Evolutionary conservation across 768 basidiomycete species (phyloP).

Genomic region (Tulasnella sp.): DNA sequence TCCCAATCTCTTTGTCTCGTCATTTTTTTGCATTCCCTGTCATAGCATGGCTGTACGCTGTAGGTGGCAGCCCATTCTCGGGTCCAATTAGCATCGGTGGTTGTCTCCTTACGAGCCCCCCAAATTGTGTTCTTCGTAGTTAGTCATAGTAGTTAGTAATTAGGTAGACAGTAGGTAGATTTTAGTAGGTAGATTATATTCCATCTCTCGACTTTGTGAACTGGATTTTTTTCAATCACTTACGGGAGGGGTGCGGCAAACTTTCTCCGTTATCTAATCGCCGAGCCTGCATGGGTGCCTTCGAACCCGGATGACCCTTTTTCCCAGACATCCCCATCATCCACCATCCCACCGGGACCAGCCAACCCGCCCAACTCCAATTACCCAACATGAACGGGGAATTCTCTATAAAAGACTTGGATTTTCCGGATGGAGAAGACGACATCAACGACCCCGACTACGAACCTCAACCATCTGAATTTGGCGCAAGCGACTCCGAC

Average conservation of each 20-base stretch:
- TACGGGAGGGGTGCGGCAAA: background rate
- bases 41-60: slow-evolving; percentile 16
- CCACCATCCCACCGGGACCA: background rate
- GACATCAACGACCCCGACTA: background rate
- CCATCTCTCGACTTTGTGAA: background rate
- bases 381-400: background rate
- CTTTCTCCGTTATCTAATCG: background rate
- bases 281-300: background rate
- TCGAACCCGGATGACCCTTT: background rate
- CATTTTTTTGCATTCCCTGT: slow-evolving; percentile 13
- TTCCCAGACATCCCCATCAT: too few relatives aligned
- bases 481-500: background rate
- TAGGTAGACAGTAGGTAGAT: slow-evolving; percentile 7
- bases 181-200: background rate
- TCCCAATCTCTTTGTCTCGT: background rate
- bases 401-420: background rate
- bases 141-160: slow-evolving; percentile 13
- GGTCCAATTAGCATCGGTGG: slow-evolving; percentile 10
- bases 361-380: background rate
- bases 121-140: slow-evolving; percentile 4
- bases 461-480: background rate
- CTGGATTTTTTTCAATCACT: background rate
- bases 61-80: slow-evolving; percentile 9
- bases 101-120: slow-evolving; percentile 14
- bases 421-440: background rate